Conservation (phyloP, 345 rosid genomes). For the Brassica rapa region DNA sequence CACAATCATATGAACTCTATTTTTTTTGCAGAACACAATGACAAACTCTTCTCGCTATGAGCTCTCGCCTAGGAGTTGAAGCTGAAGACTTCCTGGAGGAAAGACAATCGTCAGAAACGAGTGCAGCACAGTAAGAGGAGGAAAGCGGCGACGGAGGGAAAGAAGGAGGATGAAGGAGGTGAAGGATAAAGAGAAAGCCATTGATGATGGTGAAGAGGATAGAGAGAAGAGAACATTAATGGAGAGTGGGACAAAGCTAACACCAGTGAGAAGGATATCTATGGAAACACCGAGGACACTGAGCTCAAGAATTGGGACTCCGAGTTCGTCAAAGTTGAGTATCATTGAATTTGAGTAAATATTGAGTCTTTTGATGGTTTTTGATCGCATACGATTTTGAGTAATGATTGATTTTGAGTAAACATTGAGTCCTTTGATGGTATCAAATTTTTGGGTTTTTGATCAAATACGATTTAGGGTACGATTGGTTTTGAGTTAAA, state of each 20-base stretch:
- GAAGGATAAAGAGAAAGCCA: not conserved
- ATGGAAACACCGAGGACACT: slow-evolving; percentile 24
- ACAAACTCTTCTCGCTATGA: too few relatives aligned
- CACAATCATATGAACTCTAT: too few relatives aligned
- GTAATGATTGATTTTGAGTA: not conserved
- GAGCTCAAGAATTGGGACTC: slow-evolving; percentile 57
- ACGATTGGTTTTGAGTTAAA: not conserved
- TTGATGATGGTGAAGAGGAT: not conserved
- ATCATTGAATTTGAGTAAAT: not conserved
- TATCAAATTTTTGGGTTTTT: too few relatives aligned
- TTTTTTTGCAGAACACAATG: too few relatives aligned
- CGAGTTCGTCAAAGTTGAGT: slow-evolving; percentile 57
- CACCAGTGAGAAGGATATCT: slow-evolving; percentile 34
- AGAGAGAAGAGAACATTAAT: not conserved
- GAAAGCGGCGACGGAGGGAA: not conserved
- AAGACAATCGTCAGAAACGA: not conserved
- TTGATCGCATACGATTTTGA: not conserved
- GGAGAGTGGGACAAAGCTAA: not conserved
- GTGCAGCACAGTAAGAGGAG: not conserved
- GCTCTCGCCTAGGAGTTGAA: too few relatives aligned
- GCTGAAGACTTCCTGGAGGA: too few relatives aligned
- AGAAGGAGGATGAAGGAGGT: not conserved
- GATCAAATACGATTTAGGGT: too few relatives aligned
- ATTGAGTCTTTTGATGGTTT: not conserved
- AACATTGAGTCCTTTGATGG: too few relatives aligned